Evolutionary conservation across 2,329 filamentous ascomycete species (phyloP).

Genomic region (Aureobasidium melanogenum): DNA sequence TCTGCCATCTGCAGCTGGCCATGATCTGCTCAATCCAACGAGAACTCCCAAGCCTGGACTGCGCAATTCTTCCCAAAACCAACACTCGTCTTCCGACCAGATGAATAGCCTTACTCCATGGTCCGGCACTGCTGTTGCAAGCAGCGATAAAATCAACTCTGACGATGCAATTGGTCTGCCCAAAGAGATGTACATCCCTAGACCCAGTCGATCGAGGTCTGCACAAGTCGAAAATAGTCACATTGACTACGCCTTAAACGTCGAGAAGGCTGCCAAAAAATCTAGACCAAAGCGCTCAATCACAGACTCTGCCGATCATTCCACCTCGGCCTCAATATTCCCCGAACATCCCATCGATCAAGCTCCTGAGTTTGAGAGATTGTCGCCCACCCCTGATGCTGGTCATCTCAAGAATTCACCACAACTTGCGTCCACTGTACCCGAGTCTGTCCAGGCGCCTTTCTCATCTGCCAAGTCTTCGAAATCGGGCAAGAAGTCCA

Average conservation of each 20-base stretch:
- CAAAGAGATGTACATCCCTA: conserved; percentile 31
- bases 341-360: conserved; percentile 4
- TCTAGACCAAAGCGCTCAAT: conserved; percentile 32
- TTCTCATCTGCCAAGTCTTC: background rate
- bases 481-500: background rate
- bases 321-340: background rate
- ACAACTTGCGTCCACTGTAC: background rate
- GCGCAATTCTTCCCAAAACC: background rate
- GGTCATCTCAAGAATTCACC: background rate
- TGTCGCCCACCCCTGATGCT: background rate
- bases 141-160: conserved; percentile 20
- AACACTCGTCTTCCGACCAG: background rate
- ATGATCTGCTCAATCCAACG: background rate
- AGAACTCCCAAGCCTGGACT: background rate
- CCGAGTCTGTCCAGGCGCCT: background rate
- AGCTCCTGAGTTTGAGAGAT: background rate
- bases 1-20: background rate
- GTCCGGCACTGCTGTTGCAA: conserved; percentile 1
- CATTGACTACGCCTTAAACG: conserved; percentile 17
- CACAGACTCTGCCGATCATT: background rate
- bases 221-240: conserved; percentile 15
- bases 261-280: conserved; percentile 25
- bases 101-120: conserved; percentile 2
- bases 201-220: conserved; percentile 27
- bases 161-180: conserved; percentile 28